Conservation (phyloP, 371 early-diverging fungal species). For the Dichotomocladium elegans region DNA sequence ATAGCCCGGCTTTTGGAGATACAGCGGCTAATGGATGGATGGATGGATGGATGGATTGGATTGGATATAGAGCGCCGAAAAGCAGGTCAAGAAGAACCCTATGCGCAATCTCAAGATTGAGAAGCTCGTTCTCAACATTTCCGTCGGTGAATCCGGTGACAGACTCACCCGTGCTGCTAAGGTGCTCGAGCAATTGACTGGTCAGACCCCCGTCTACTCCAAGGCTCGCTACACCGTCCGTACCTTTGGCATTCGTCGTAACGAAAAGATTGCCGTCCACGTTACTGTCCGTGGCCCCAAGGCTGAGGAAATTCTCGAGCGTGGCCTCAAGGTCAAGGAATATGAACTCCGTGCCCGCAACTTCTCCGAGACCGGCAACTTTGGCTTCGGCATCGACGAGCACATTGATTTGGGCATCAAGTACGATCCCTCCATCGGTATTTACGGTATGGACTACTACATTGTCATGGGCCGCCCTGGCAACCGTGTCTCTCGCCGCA, state of each 20-base stretch:
- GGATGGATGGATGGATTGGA: conserved; percentile 4
- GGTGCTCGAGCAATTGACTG: conserved; percentile 99
- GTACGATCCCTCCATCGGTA: conserved; percentile 99
- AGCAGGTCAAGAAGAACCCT: conserved; percentile 73
- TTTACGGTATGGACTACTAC: conserved; percentile 98
- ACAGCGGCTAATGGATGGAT: conserved; percentile 9
- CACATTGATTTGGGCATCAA: conserved; percentile 99
- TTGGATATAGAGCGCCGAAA: conserved; percentile 1
- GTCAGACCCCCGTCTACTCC: conserved; percentile 98
- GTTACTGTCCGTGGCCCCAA: conserved; percentile 96
- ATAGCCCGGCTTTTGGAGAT: too few relatives aligned
- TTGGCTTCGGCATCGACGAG: conserved; percentile 99
- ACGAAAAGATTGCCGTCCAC: conserved; percentile 99
- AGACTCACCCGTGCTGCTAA: conserved; percentile 99
- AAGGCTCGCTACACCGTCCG: conserved; percentile 99
- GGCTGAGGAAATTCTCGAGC: conserved; percentile 93
- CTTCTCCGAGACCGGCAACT: conserved; percentile 99
- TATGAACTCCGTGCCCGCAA: conserved; percentile 95
- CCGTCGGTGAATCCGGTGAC: conserved; percentile 99
- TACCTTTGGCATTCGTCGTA: conserved; percentile 99
- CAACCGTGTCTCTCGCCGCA: conserved; percentile 95
- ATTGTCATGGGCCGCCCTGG: conserved; percentile 99
- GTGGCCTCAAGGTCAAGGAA: conserved; percentile 99
- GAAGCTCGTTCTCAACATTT: conserved; percentile 99
- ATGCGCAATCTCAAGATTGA: conserved; percentile 98